These are phyloP conservation scores for Leccinum pachyderme DNA, from an alignment of 1,284 basidiomycete genomes.

Conservation along the genomic window DNA sequence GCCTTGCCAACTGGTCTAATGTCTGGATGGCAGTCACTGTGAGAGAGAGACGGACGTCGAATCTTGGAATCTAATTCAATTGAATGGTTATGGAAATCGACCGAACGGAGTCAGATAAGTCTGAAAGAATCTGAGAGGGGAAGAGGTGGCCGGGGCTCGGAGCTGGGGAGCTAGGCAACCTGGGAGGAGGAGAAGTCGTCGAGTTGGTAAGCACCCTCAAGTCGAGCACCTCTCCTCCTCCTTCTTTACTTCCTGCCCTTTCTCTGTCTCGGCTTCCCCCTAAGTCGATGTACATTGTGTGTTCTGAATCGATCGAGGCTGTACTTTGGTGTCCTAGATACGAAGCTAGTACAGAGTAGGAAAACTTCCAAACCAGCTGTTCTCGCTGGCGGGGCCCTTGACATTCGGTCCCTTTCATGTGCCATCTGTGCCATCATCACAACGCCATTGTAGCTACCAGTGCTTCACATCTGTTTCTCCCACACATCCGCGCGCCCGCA, in stretches of 20 bases:
- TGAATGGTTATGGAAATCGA: background rate
- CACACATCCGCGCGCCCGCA: background rate
- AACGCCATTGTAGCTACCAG: too few species aligned
- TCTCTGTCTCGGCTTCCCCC: background rate
- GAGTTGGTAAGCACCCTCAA: background rate
- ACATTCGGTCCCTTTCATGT: background rate
- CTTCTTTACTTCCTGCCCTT: background rate
- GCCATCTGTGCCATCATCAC: background rate
- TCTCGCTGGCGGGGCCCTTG: background rate
- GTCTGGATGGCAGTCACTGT: background rate
- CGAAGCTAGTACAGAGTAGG: constrained; percentile 1
- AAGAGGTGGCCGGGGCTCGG: background rate
- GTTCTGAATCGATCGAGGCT: constrained; percentile 7
- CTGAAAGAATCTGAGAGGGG: background rate
- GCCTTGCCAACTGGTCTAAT: background rate
- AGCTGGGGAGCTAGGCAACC: background rate
- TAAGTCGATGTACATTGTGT: background rate
- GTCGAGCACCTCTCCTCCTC: background rate
- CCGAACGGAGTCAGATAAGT: background rate
- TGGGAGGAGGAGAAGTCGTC: background rate
- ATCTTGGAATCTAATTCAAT: background rate
- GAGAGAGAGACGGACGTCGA: background rate
- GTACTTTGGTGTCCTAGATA: constrained; percentile 17
- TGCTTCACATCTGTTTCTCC: background rate
- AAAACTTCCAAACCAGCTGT: background rate